phyloP scores from a whole-genome alignment of 2,329 filamentous ascomycete species.

The Exophiala spinifera region DNA sequence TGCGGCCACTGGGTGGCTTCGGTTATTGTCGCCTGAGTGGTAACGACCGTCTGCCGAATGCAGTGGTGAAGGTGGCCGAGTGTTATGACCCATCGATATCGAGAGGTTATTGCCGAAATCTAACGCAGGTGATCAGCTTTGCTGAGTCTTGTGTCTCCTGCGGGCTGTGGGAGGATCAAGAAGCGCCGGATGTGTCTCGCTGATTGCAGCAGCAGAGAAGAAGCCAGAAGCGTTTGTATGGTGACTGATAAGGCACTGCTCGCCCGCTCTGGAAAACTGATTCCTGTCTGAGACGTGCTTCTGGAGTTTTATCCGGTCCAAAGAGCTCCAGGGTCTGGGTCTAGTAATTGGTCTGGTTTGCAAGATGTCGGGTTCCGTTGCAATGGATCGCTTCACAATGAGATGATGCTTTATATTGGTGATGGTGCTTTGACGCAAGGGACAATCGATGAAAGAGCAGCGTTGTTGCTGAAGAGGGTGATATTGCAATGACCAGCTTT shows the following conservation, averaged over 20 bases:
- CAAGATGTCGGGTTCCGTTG: constrained; percentile 13
- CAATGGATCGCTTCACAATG: constrained; percentile 11
- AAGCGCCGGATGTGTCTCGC: not conserved
- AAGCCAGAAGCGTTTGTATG: constrained; percentile 2
- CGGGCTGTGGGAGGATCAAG: not conserved
- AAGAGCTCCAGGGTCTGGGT: not conserved
- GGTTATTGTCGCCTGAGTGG: constrained; percentile 10
- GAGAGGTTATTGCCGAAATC: not conserved
- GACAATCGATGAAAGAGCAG: constrained; percentile 21
- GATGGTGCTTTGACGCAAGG: constrained; percentile 17
- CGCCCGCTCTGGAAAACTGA: constrained; percentile 7
- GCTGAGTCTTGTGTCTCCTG: not conserved
- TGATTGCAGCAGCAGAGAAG: not conserved
- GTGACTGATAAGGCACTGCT: not conserved
- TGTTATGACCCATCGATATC: constrained; percentile 15
- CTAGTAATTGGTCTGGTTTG: constrained; percentile 2
- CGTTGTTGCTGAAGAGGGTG: constrained; percentile 18
- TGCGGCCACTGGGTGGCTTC: not conserved
- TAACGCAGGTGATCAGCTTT: not conserved
- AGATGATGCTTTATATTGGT: constrained; percentile 8
- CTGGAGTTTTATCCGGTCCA: constrained; percentile 12
- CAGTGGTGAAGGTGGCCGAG: constrained; percentile 25
- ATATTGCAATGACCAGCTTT: constrained; percentile 10
- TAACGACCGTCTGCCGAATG: constrained; percentile 26
- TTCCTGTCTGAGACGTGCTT: constrained; percentile 10